These are phyloP conservation scores for Fagus sylvatica DNA, from an alignment of 306 rosid genomes.

Conservation along the genomic window DNA sequence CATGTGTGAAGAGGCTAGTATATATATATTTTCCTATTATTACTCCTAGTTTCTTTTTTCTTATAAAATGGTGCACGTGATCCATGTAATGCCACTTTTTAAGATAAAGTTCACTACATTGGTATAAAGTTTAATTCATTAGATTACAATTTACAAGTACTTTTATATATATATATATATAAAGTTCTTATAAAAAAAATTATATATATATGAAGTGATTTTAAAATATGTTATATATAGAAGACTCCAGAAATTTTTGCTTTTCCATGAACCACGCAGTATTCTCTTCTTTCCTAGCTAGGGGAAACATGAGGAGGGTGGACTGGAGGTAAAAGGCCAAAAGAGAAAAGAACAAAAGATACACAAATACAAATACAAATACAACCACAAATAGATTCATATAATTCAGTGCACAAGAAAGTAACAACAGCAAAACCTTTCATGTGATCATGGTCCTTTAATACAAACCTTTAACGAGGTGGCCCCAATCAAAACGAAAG, in stretches of 20 bases:
- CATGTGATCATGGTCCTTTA: conserved; percentile 1
- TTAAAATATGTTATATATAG: not conserved
- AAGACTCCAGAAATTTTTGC: not conserved
- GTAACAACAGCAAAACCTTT: not conserved
- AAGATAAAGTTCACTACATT: not conserved
- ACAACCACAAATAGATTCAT: not conserved
- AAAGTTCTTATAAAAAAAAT: no score
- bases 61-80: not conserved
- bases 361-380: not conserved
- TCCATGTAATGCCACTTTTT: not conserved
- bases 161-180: not conserved
- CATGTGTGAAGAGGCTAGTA: not conserved
- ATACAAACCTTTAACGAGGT: not conserved
- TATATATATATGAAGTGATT: not conserved
- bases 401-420: not conserved
- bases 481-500: not conserved
- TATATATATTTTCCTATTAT: not conserved
- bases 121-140: not conserved
- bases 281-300: not conserved
- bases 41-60: not conserved
- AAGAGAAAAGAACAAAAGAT: not conserved
- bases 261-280: not conserved
- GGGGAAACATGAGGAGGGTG: no score
- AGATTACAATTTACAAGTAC: no score
- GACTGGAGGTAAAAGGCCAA: not conserved